Evolutionary conservation across 2,329 filamentous ascomycete species (phyloP), one percentile per base, ranked within the genome.

Genomic region (Didymella glomerata): DNA sequence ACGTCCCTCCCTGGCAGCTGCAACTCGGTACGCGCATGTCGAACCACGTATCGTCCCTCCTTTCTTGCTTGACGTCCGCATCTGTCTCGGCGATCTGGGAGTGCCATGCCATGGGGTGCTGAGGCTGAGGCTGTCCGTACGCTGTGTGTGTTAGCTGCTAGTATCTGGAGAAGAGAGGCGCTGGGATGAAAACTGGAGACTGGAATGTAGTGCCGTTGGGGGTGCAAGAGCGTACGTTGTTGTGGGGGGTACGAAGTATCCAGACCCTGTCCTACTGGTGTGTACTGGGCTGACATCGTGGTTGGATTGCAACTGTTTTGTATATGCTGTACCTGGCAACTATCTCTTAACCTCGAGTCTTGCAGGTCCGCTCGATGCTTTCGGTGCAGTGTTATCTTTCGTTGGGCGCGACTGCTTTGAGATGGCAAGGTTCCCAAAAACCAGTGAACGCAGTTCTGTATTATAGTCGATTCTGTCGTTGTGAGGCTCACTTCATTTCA

Each of bases 81-180:
- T 44, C 38, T 13, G 38, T 28, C 22, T 56, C 47, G 13, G 40
- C 53, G 14, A 50, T 50, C 18, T 56, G 53, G 7, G 53, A 16
- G 47, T 56, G 53, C 53, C 47, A 50, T 1, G 47, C 22, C 41
- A 40, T 40, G 24, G 40, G 40, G 13, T 42, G 10, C 20, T 46
- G 5, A 2, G 16, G 13, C 7, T 34, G 8, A 2, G 30, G 40
- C 3, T 40, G 51, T 32, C 5, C 30, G 30, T 16, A 16, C 16
- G 10, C 30, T 34, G 30, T 2, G 30, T 34, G 13, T 34, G 11
- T 14, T 16, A 4, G 46, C 44, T 36, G 28, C 9, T 25, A 7
- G 24, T 25, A 7, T 25, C 24, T 25, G 24, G 24, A 4, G 24
- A 7, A 25, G 4, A 25, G 24, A 25, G 24, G 24, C 7, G 24